Evolutionary conservation across 2,329 filamentous ascomycete species (phyloP), one percentile per base, ranked within the genome.

Genomic region (Graphilbum fragrans): DNA sequence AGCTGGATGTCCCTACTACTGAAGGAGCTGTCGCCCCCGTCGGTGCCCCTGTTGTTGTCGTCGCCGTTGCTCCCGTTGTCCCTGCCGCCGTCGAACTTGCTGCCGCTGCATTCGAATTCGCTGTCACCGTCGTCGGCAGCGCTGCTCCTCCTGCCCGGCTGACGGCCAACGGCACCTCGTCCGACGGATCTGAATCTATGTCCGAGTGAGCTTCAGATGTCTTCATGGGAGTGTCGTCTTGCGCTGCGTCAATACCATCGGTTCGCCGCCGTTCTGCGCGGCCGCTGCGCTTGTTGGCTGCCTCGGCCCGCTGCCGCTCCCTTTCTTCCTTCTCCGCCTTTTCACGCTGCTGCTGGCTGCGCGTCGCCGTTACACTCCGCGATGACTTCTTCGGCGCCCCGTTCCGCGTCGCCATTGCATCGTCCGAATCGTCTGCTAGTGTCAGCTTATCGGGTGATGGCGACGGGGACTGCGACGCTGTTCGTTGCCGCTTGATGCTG

Each of bases 401-500:
- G 58, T 70, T 70, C 31, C 71, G 63, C 36, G 60, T 58, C 47
- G 60, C 66, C 2, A 63, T 59, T 34, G 80, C 83, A 43, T 92
- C 85, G 43, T 86, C 86, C 0, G 84, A 86, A 34, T 84, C 81
- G 42, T 80, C 70, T 16, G 70, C 67, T 5, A 62, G 63, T 37
- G 61, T 65, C 52, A 59, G 61, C 38, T 63, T 57, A 53, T 78
- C 67, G 41, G 66, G 55, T 47, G 67, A 52, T 46, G 79, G 75
- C 1, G 81, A 77, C 22, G 73, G 72, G 4, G 85, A 86, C 37
- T 77, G 78, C 3, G 87, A 93, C 45, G 71, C 73, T 21, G 88
- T 95, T 41, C 90, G 79, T 58, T 86, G 87, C 50, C 90, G 75
- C 64, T 96, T 96, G 38, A 75, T 62, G 46, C 69, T 75, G 48